Evolutionary conservation across 768 basidiomycete genomes (phyloP).

Genomic region (Termitomyces sp.): DNA sequence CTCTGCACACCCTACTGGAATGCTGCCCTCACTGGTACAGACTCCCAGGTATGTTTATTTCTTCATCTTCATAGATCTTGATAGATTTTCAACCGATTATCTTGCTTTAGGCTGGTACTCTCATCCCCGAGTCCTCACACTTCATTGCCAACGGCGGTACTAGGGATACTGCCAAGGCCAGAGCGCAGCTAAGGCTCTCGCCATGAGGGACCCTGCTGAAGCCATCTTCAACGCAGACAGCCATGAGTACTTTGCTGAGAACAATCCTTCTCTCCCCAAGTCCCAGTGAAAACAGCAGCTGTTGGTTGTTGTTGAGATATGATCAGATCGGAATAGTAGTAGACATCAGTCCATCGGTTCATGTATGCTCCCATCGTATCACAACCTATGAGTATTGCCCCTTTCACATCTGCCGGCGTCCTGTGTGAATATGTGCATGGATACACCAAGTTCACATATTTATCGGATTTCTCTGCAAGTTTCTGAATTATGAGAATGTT

Average conservation of each 20-base stretch:
- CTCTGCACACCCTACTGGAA: conserved; percentile 51
- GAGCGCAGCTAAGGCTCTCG: conserved; percentile 33
- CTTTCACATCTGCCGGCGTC: too few relatives aligned
- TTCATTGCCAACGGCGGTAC: conserved; percentile 42
- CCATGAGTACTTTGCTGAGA: conserved; percentile 53
- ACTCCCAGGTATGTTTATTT: conserved; percentile 32
- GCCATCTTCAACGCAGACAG: conserved; percentile 44
- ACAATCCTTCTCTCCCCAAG: conserved; percentile 22
- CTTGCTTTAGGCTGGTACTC: neutral
- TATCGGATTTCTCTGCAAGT: too few relatives aligned
- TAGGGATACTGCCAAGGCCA: conserved; percentile 47
- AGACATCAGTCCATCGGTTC: too few relatives aligned
- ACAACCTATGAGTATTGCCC: too few relatives aligned
- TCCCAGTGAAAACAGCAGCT: too few relatives aligned
- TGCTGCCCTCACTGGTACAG: conserved; percentile 42
- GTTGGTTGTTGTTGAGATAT: too few relatives aligned
- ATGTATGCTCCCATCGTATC: too few relatives aligned
- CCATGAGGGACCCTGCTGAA: conserved; percentile 30
- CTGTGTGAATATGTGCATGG: too few relatives aligned
- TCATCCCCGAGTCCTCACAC: conserved; percentile 22
- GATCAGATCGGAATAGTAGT: too few relatives aligned
- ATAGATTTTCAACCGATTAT: neutral
- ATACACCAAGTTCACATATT: too few relatives aligned
- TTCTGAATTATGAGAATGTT: too few relatives aligned
- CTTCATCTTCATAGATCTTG: too few relatives aligned